A percentile compares a stretch with the other conserved stretches of the same genome.
Evolutionary conservation across 768 basidiomycete genomes (phyloP).

Genomic region (Mycena galopus): DNA sequence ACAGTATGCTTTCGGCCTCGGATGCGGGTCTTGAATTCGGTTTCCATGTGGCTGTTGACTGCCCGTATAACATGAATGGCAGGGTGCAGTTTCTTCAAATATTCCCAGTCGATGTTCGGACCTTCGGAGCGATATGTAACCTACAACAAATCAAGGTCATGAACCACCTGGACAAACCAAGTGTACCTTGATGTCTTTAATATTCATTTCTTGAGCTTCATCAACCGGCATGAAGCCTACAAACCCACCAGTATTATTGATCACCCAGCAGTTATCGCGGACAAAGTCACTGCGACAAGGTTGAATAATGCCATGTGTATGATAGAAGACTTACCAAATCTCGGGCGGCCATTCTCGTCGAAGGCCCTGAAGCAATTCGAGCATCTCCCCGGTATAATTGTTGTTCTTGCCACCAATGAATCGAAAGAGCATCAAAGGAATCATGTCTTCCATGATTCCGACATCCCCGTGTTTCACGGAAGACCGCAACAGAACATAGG

Average conservation of each 20-base stretch:
- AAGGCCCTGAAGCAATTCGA: conserved; percentile 50
- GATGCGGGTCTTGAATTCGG: conserved; percentile 23
- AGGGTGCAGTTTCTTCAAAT: conserved; percentile 35
- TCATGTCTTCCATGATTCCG: conserved; percentile 48
- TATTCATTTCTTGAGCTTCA: conserved; percentile 41
- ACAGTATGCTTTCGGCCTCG: conserved; percentile 34
- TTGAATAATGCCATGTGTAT: not conserved
- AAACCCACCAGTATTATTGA: conserved; percentile 34
- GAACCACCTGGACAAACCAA: not conserved
- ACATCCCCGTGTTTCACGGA: conserved; percentile 56
- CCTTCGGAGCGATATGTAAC: conserved; percentile 39
- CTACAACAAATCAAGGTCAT: conserved; percentile 23
- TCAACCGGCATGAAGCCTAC: conserved; percentile 30
- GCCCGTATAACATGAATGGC: conserved; percentile 34
- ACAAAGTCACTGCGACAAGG: conserved; percentile 32
- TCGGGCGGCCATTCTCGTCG: conserved; percentile 47
- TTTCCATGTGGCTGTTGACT: conserved; percentile 37
- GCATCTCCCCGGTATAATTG: conserved; percentile 49
- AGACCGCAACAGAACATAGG: conserved; percentile 50
- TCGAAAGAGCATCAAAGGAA: conserved; percentile 48
- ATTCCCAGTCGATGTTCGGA: conserved; percentile 39
- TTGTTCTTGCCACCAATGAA: conserved; percentile 50
- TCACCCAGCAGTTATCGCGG: conserved; percentile 40
- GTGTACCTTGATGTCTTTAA: conserved; percentile 28
- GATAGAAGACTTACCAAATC: conserved; percentile 38